Evolutionary conservation across 1,284 basidiomycete species (phyloP), one percentile per base, ranked within the genome.

Genomic region (Irpex lacteus): DNA sequence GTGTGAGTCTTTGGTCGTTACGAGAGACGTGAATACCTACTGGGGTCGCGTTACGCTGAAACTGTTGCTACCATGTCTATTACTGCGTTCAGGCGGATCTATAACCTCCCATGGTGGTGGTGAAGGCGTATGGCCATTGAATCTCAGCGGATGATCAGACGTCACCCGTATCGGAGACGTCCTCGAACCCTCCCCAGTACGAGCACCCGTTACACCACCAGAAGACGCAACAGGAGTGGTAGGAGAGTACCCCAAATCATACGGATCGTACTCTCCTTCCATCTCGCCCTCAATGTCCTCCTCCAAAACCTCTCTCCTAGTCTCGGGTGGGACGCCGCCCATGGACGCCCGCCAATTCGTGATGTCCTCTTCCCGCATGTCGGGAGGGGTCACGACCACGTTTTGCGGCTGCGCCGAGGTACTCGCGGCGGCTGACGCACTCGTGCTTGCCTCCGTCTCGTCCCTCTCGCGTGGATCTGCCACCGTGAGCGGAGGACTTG

Each of bases 21-120:
- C 15, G 13, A 8, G 26, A 9, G 34, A 54, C 18, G 15, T 3
- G 8, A 38, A 37, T 18, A 32, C 50, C 38, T 18, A 58, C 66
- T 15, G 15, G 5, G 53, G 56, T 38, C 44, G 50, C n/a, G 32
- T 49, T 9, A 57, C 52, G 40, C 47, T 47, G 26, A 56, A 56
- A 7, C 26, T 21, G 9, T 56, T 56, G 8, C 15, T 36, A 56
- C n/a, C 6, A 4, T 26, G 54, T 47, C 37, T 38, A 63, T 34
- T 72, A 76, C 32, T 37, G 59, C 76, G 73, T 47, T 76, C 72
- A 18, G 84, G 82, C 5, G 82, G 83, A 38, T 80, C 78, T n/a
- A 81, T 70, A 44, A 81, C 74, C 59, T 88, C 88, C 88, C 89
- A 90, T 21, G 82, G 82, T 66, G 83, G 82, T 19, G 86, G 84